phyloP scores from a whole-genome alignment of 768 basidiomycete species.

The Hemileccinum rubropunctum region DNA sequence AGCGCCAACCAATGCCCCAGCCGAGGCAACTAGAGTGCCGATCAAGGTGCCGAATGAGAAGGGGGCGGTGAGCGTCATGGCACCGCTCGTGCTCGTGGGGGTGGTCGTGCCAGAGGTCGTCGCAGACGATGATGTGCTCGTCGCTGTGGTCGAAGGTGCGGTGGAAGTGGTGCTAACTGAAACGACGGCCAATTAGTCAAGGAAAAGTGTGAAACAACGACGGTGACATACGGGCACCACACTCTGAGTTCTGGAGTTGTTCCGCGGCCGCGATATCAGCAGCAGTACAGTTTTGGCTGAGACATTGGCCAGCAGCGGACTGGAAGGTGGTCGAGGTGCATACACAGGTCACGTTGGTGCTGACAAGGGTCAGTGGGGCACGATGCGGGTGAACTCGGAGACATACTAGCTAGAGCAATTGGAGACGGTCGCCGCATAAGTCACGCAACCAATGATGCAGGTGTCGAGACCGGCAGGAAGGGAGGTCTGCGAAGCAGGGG shows the following conservation, averaged over 20 bases:
- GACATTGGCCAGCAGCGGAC: constrained; percentile 29
- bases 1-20: constrained; percentile 26
- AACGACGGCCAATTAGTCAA: neutral
- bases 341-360: constrained; percentile 39
- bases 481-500: neutral
- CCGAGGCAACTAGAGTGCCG: constrained; percentile 24
- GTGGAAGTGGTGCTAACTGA: neutral
- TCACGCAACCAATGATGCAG: constrained; percentile 15
- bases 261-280: constrained; percentile 31
- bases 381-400: neutral
- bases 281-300: constrained; percentile 33
- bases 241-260: constrained; percentile 31
- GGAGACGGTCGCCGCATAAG: neutral
- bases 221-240: constrained; percentile 23
- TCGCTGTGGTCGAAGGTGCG: neutral
- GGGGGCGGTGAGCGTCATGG: constrained; percentile 11
- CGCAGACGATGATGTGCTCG: neutral
- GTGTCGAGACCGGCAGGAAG: neutral
- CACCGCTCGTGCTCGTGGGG: constrained; percentile 18
- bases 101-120: neutral
- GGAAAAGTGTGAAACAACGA: neutral
- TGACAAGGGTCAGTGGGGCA: constrained; percentile 9
- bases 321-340: constrained; percentile 42
- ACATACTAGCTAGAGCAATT: constrained; percentile 20
- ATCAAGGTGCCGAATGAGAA: constrained; percentile 18